Evolutionary conservation across 805 yeast genomes (phyloP).

Genomic region (Candida ponderosae): DNA sequence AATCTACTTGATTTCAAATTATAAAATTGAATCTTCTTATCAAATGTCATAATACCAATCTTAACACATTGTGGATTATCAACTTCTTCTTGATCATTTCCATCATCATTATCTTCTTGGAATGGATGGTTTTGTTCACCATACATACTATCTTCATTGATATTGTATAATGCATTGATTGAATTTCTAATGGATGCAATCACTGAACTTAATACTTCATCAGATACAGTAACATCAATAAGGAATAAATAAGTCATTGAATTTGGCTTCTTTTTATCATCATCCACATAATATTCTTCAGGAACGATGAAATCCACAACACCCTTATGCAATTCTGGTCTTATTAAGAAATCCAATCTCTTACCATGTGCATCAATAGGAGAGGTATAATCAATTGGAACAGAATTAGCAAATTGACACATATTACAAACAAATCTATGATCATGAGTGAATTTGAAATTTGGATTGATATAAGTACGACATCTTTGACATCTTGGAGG

Average conservation of each 20-base stretch:
- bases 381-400: conserved; percentile 60
- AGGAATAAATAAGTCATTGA: conserved; percentile 66
- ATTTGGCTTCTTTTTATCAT: conserved; percentile 28
- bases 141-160: conserved; percentile 18
- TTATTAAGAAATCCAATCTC: conserved; percentile 51
- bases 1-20: conserved; percentile 53
- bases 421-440: conserved; percentile 74
- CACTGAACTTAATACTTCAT: conserved; percentile 52
- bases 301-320: conserved; percentile 85
- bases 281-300: conserved; percentile 52
- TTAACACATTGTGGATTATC: conserved; percentile 20
- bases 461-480: conserved; percentile 83
- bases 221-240: conserved; percentile 61
- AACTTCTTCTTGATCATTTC: background rate
- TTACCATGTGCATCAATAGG: conserved; percentile 54
- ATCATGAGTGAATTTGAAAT: conserved; percentile 55
- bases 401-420: conserved; percentile 68
- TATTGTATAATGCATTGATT: conserved; percentile 26
- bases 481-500: conserved; percentile 92
- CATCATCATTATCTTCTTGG: conserved; percentile 10
- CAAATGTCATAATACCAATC: conserved; percentile 71
- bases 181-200: conserved; percentile 64
- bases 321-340: conserved; percentile 78
- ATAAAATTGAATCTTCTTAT: conserved; percentile 63
- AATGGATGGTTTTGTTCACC: no score